phyloP scores from a whole-genome alignment of 2,329 filamentous ascomycete species.

The Calonectria ilicicola region DNA sequence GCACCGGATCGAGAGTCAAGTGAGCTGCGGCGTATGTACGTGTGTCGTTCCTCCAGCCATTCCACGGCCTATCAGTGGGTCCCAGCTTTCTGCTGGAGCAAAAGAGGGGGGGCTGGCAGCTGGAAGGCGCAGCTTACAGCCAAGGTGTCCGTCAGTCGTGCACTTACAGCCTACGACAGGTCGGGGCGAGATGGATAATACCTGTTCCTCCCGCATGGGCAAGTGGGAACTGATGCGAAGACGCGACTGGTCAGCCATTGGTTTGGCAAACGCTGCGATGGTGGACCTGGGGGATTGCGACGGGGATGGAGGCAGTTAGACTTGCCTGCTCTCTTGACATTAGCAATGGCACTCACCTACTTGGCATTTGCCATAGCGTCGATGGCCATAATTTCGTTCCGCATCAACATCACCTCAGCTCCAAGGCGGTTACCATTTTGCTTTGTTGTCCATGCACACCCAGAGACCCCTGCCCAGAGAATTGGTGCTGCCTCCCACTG shows the following conservation, averaged over 20 bases:
- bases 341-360: constrained; percentile 16
- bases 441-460: constrained; percentile 28
- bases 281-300: constrained; percentile 17
- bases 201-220: neutral
- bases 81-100: constrained; percentile 22
- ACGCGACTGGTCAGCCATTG: constrained; percentile 23
- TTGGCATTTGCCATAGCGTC: neutral
- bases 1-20: constrained; percentile 44
- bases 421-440: constrained; percentile 6
- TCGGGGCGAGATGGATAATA: constrained; percentile 9
- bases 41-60: constrained; percentile 40
- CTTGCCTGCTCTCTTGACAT: constrained; percentile 7
- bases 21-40: constrained; percentile 47
- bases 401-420: constrained; percentile 19
- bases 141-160: neutral
- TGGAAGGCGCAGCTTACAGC: constrained; percentile 20
- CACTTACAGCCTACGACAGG: constrained; percentile 10
- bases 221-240: constrained; percentile 16
- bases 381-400: neutral
- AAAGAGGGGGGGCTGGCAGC: neutral
- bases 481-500: constrained; percentile 7
- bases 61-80: constrained; percentile 33
- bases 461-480: constrained; percentile 14
- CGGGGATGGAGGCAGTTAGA: constrained; percentile 23
- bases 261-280: constrained; percentile 17